Conservation (phyloP, 2,329 filamentous ascomycete genomes). For the Cercospora brassicicola region DNA sequence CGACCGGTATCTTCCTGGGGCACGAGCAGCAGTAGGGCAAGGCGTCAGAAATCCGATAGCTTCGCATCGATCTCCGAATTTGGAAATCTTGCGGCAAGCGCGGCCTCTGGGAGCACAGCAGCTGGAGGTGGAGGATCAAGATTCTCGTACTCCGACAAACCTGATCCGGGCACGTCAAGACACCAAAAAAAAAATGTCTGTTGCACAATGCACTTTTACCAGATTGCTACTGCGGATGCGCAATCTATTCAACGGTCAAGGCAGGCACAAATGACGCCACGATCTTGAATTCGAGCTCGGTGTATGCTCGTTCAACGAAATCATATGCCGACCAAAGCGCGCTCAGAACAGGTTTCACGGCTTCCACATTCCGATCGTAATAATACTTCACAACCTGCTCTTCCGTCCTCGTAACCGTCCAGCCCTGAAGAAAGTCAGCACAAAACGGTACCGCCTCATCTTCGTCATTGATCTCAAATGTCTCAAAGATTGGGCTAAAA, state of each 20-base stretch:
- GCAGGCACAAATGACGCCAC: slow-evolving; percentile 15
- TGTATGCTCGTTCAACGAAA: slow-evolving; percentile 31
- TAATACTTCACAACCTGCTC: slow-evolving; percentile 30
- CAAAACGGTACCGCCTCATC: neutral
- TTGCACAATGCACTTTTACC: neutral
- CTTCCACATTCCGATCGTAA: slow-evolving; percentile 25
- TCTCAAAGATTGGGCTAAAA: neutral
- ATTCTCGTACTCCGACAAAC: neutral
- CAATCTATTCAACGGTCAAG: slow-evolving; percentile 1
- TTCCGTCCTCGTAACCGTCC: slow-evolving; percentile 33
- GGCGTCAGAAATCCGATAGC: neutral
- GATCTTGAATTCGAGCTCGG: slow-evolving; percentile 31
- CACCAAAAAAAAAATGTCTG: neutral
- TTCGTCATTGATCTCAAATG: neutral
- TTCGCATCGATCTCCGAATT: neutral
- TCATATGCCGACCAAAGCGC: slow-evolving; percentile 30
- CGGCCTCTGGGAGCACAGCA: neutral
- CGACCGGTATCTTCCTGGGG: neutral
- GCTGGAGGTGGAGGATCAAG: neutral
- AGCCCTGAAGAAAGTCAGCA: slow-evolving; percentile 23
- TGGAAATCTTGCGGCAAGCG: neutral
- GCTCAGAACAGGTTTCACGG: slow-evolving; percentile 24
- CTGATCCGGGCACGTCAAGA: neutral
- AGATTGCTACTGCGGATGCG: neutral
- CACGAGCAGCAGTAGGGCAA: neutral